Conservation (phyloP, 345 rosid genomes). For the Atalantia buxifolia region DNA sequence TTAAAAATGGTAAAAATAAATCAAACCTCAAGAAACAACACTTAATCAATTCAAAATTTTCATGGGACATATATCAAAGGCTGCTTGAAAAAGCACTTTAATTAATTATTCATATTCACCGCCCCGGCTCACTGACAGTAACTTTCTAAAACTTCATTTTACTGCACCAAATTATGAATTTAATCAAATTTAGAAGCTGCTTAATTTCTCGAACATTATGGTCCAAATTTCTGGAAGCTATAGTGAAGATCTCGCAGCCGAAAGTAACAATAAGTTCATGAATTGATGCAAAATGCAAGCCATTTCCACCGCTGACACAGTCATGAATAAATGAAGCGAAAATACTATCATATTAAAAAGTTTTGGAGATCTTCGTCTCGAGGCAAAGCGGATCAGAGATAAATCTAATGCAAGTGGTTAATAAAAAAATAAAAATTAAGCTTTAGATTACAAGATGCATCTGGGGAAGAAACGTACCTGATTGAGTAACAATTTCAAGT, state of each 20-base stretch:
- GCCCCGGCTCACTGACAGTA: background rate
- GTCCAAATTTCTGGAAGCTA: background rate
- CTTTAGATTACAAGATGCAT: background rate
- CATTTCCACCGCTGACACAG: background rate
- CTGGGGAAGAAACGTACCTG: slow-evolving; percentile 15
- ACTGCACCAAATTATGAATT: background rate
- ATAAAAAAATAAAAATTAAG: background rate
- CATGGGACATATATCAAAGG: background rate
- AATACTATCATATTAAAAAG: background rate
- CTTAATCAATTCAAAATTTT: background rate
- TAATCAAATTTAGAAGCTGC: background rate
- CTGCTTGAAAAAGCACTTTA: background rate
- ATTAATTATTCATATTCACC: background rate
- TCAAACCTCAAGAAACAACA: background rate
- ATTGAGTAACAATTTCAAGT: background rate
- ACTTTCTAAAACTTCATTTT: background rate
- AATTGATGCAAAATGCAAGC: background rate
- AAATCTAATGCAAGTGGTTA: background rate
- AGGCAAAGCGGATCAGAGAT: slow-evolving; percentile 1
- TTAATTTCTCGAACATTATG: background rate
- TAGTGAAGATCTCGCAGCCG: background rate
- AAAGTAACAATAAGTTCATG: background rate
- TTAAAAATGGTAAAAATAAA: background rate
- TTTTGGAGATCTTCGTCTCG: background rate
- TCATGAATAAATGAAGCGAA: background rate